Evolutionary conservation across 129 eudicot species (phyloP), one percentile per base, ranked within the genome.

Genomic region (Tanacetum coccineum): DNA sequence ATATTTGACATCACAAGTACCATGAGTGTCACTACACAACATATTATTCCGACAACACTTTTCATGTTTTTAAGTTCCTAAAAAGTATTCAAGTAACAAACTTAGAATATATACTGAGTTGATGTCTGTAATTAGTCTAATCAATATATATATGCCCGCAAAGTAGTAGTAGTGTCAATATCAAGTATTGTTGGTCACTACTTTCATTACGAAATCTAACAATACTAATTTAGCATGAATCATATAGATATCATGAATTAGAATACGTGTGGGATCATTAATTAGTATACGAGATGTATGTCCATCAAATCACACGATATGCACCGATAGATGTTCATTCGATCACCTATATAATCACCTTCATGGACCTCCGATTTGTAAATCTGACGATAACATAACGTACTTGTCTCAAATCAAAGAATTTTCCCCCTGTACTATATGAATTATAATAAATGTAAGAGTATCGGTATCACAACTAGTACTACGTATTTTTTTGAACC

Each of bases 221-320:
- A 10, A 18, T 60, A 13, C 13, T 13, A 45, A 49, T 48, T 59
- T 54, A 71, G 42, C n/a, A 71, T 19, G n/a, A 20, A 51, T 50
- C 52, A 70, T 54, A 30, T 4, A 72, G 21, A 44, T 62, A 6
- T 61, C 69, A 71, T 72, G 76, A 60, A 71, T 50, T 14, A 26
- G 57, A 18, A 50, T 71, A 64, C 61, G 60, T 71, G 44, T 62
- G 60, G 60, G 12, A 58, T 49, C n/a, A n/a, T n/a, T n/a, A n/a
- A n/a, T n/a, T n/a, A n/a, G n/a, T n/a, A n/a, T n/a, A n/a, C n/a
- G n/a, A n/a, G n/a, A 62, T 53, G 49, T 71, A 14, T 61, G 62
- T 71, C 49, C 44, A 28, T 71, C 61, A 40, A 4, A 57, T 56
- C 65, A 57, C 42, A 42, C 21, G 54, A 69, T 39, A 44, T 40